Percentiles rank a stretch among this genome's conserved stretches.
These are phyloP conservation scores for Plectosphaerella sp. DNA, from an alignment of 2,329 filamentous ascomycete genomes.

Conservation along the genomic window DNA sequence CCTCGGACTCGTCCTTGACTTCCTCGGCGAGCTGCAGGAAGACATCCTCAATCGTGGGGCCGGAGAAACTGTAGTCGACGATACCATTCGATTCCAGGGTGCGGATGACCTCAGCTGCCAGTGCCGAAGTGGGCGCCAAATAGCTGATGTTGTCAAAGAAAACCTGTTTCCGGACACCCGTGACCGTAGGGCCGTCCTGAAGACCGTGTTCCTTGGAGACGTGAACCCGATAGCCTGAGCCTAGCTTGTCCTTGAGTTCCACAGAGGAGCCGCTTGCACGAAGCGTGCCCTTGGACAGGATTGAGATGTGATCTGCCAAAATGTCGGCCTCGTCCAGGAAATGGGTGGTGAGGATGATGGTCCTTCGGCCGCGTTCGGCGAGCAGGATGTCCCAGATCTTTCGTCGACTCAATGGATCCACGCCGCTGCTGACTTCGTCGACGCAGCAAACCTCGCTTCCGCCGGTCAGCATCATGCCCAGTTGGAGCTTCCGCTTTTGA, in stretches of 20 bases:
- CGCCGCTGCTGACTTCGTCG: constrained; percentile 69
- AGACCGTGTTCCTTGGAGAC: constrained; percentile 37
- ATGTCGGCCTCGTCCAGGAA: constrained; percentile 73
- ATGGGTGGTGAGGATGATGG: constrained; percentile 56
- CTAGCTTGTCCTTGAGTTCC: constrained; percentile 62
- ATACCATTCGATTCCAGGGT: constrained; percentile 63
- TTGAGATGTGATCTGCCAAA: constrained; percentile 66
- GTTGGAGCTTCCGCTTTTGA: constrained; percentile 71
- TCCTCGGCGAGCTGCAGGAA: constrained; percentile 85
- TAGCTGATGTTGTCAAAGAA: constrained; percentile 72
- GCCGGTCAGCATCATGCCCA: constrained; percentile 76
- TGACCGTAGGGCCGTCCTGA: constrained; percentile 43
- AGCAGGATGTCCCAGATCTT: constrained; percentile 55
- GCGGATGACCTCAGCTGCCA: constrained; percentile 68
- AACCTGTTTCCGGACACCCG: constrained; percentile 51
- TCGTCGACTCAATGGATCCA: constrained; percentile 64
- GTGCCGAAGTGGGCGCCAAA: constrained; percentile 63
- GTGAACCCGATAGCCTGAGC: constrained; percentile 33
- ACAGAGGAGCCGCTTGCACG: constrained; percentile 66
- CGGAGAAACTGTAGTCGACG: constrained; percentile 77
- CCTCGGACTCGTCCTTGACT: constrained; percentile 29
- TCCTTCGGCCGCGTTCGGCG: constrained; percentile 33
- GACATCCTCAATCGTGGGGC: constrained; percentile 88
- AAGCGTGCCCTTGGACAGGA: constrained; percentile 62
- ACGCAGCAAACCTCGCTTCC: constrained; percentile 70